A percentile compares a stretch with the other conserved stretches of the same genome.
These are phyloP conservation scores for Fusarium sp. DNA, from an alignment of 2,329 filamentous ascomycete species.

Conservation along the genomic window DNA sequence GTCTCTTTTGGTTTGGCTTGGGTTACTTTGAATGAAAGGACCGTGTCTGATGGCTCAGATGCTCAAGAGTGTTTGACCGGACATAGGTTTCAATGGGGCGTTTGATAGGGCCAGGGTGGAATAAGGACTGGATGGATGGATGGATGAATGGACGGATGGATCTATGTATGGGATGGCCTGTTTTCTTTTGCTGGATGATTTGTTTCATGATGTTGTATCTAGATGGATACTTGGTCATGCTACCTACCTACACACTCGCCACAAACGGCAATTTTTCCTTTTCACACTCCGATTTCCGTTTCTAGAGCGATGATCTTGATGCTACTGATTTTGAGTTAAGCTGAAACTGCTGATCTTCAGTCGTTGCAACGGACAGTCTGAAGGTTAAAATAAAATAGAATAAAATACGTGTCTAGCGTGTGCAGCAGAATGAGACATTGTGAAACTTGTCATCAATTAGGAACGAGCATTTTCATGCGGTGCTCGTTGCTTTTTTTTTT, in stretches of 20 bases:
- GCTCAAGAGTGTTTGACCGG: background rate
- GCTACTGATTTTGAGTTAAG: constrained; percentile 3
- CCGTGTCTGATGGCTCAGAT: constrained; percentile 27
- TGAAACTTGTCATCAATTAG: constrained; percentile 36
- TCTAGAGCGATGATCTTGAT: background rate
- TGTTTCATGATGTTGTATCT: constrained; percentile 45
- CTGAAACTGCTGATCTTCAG: constrained; percentile 16
- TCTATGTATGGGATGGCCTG: constrained; percentile 14
- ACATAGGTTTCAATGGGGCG: constrained; percentile 33
- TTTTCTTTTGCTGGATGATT: constrained; percentile 33
- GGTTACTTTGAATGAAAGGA: constrained; percentile 17
- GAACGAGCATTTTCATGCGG: constrained; percentile 13
- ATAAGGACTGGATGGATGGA: constrained; percentile 17
- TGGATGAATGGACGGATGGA: background rate
- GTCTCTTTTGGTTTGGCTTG: constrained; percentile 19
- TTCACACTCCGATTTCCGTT: background rate
- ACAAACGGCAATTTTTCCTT: constrained; percentile 40
- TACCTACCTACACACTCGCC: constrained; percentile 25
- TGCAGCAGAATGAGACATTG: constrained; percentile 22
- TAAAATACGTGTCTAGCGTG: background rate
- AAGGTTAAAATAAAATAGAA: background rate
- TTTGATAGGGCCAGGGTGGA: constrained; percentile 38
- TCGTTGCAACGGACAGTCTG: constrained; percentile 12
- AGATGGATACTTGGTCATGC: constrained; percentile 38
- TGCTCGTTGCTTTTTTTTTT: constrained; percentile 20